Base-by-base conservation (phyloP, 2,329 filamentous ascomycete species). In the Diaporthe velutina region DNA sequence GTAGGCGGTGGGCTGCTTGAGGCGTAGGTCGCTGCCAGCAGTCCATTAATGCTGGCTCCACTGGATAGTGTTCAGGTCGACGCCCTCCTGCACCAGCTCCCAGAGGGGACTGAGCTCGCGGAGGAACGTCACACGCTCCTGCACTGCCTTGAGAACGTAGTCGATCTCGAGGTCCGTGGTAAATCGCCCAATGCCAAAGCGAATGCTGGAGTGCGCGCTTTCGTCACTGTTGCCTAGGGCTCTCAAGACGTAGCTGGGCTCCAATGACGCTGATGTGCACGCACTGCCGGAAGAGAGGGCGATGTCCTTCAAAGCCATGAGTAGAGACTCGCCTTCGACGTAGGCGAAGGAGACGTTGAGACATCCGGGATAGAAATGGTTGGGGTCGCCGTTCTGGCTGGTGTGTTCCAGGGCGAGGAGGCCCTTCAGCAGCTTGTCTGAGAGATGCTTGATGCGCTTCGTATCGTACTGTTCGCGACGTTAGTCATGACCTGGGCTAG, bases 281-380 rank as follows among this genome's bases (percentile, higher is more conserved):
- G 97, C 97, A 81, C 95, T 98, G 74, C 97, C 97, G 0, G 97
- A 99, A 9, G 96, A 98, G 48, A 99, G 88, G 0, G 97, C 97
- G 84, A 99, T 98, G 79, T 99, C 97, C 86, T 99, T 99, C 60
- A 99, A 87, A 0, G 97, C 97, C 97, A 99, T 99, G 77, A 99
- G 90, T 1, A 99, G 92, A 3, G 97, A 98, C 85, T 99, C 97
- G 78, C 97, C 97, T 85, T 99, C 97, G 6, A 99, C 95, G 81
- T 99, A 99, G 45, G 97, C 96, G 82, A 99, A 99, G 0, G 97
- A 99, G 15, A 99, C 94, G 83, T 99, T 99, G 76, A 99, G 96
- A 80, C 97, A 99, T 77, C 97, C 97, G 2, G 97, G 95, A 83
- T 99, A 99, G 84, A 97, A 97, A 70, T 91, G 89, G 6, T 93